Evolutionary conservation across 2,329 filamentous ascomycete species (phyloP).

Genomic region (Aspergillus carbonarius): DNA sequence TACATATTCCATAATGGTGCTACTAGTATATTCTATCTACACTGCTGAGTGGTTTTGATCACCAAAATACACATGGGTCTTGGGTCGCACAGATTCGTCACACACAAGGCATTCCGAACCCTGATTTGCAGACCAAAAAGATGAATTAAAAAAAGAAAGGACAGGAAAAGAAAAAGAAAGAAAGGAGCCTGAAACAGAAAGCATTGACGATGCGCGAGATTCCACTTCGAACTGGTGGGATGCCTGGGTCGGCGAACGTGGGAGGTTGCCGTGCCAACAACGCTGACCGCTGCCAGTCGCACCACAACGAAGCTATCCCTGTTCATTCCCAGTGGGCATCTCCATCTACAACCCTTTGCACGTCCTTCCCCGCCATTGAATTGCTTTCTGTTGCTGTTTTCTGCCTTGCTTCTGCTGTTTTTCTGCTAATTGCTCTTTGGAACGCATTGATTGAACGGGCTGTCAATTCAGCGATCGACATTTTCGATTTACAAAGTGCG

Average conservation of each 20-base stretch:
- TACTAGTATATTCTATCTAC: no score
- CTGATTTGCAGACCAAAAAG: not conserved
- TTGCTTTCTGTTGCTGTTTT: conserved; percentile 9
- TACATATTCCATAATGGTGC: no score
- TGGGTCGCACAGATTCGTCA: not conserved
- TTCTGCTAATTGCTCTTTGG: conserved; percentile 9
- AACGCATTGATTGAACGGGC: not conserved
- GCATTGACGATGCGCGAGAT: not conserved
- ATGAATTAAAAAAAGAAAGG: not conserved
- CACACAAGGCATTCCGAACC: not conserved
- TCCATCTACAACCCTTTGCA: not conserved
- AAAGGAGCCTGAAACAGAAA: not conserved
- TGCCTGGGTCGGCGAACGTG: not conserved
- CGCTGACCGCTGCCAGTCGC: conserved; percentile 14
- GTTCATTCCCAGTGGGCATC: conserved; percentile 1
- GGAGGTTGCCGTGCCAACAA: conserved; percentile 28
- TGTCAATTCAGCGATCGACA: not conserved
- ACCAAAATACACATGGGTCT: not conserved
- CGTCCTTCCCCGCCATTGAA: not conserved
- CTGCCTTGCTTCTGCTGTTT: not conserved
- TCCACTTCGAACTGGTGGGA: not conserved
- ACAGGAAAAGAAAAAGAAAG: not conserved
- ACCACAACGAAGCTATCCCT: conserved; percentile 19
- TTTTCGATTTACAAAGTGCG: not conserved
- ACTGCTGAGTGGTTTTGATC: no score